Conservation (phyloP, 441 rosid genomes). For the Capsella rubella region DNA sequence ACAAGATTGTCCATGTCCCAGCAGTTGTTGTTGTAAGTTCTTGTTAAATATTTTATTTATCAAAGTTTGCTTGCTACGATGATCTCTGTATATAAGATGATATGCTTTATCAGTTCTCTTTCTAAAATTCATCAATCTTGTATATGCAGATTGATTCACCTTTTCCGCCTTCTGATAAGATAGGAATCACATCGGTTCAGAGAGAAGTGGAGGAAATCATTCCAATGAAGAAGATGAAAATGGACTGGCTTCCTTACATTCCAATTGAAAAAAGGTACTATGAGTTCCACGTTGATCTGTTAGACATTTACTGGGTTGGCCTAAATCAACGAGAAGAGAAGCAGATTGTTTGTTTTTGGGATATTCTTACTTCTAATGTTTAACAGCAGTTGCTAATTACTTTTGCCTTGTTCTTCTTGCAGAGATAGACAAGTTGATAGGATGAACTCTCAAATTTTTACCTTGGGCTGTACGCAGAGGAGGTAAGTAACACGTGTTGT, state of each 20-base stretch:
- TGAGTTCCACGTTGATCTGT: slow-evolving; percentile 13
- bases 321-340: slow-evolving; percentile 9
- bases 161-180: slow-evolving; percentile 95
- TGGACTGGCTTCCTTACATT: slow-evolving; percentile 98
- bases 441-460: slow-evolving; percentile 73
- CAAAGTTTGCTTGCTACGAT: not conserved
- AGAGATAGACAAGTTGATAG: slow-evolving; percentile 85
- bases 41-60: slow-evolving; percentile 17
- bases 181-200: slow-evolving; percentile 93
- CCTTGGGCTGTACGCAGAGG: slow-evolving; percentile 84
- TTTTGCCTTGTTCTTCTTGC: slow-evolving; percentile 42
- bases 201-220: slow-evolving; percentile 91
- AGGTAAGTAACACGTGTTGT: slow-evolving; percentile 51
- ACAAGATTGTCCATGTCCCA: slow-evolving; percentile 69
- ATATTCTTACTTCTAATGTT: not conserved
- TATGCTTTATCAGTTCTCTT: slow-evolving; percentile 10
- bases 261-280: slow-evolving; percentile 82
- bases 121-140: slow-evolving; percentile 2
- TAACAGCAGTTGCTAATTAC: slow-evolving; percentile 22
- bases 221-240: slow-evolving; percentile 98
- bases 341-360: not conserved
- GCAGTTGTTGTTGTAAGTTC: slow-evolving; percentile 87
- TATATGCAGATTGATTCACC: slow-evolving; percentile 79
- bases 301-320: slow-evolving; percentile 24
- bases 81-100: not conserved